Conservation (phyloP, 2,329 filamentous ascomycete species). For the Colletotrichum aenigma region DNA sequence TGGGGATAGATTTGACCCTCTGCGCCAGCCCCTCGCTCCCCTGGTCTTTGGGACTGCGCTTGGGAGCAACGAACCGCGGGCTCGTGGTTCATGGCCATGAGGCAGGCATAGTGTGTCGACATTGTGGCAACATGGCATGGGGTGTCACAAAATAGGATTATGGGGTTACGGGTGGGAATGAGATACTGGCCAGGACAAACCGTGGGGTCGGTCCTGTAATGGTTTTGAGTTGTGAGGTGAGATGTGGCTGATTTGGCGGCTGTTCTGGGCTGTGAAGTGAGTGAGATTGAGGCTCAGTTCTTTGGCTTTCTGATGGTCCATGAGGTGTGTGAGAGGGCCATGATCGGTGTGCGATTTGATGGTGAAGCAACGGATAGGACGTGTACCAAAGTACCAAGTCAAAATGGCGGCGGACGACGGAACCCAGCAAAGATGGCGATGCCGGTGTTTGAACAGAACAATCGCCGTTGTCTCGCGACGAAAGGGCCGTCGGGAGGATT, state of each 20-base stretch:
- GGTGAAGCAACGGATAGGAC: not conserved
- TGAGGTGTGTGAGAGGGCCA: not conserved
- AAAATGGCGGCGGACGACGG: not conserved
- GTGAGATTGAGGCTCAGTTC: conserved; percentile 13
- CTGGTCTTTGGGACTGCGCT: not conserved
- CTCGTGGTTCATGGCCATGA: not conserved
- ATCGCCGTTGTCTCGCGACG: not conserved
- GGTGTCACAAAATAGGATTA: not conserved
- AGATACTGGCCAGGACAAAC: not conserved
- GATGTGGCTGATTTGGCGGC: conserved; percentile 5
- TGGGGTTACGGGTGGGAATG: not conserved
- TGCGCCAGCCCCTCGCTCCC: not conserved
- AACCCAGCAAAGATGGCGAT: not conserved
- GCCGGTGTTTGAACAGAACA: not conserved
- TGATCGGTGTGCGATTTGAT: not conserved
- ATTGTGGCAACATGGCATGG: not conserved
- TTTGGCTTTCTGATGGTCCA: not conserved
- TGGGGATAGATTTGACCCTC: not conserved
- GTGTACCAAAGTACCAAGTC: not conserved
- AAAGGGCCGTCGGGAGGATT: not conserved
- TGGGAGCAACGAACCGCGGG: not conserved
- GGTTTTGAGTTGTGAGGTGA: conserved; percentile 3
- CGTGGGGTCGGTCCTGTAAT: not conserved
- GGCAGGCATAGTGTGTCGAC: not conserved
- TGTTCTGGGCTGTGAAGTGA: not conserved